Evolutionary conservation across 768 basidiomycete species (phyloP), one percentile per base, ranked within the genome.

Genomic region (Leccinum rimulosum): DNA sequence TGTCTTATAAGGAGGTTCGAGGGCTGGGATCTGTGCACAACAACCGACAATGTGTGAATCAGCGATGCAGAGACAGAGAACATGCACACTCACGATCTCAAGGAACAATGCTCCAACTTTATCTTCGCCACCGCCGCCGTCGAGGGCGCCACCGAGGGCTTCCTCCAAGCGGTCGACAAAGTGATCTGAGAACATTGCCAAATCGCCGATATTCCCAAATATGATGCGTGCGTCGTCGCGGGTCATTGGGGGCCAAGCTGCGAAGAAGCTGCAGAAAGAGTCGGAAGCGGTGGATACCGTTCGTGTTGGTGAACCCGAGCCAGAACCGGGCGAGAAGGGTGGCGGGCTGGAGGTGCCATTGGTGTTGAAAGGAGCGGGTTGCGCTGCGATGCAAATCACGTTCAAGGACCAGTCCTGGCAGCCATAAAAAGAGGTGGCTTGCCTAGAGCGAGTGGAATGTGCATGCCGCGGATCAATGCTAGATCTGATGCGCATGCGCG

Each of bases 401-500:
- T 65, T 33, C 62, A 64, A 55, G 57, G 54, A 58, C 50, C 36
- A 59, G 59, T 56, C 52, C n/a, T 27, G 35, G 3, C 10, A 4
- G 36, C 3, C n/a, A 55, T 48, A 40, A 61, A 54, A 59, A 49
- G 56, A 33, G 62, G 56, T 12, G 43, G 78, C 81, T 61, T 74
- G 84, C 91, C 91, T 66, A 88, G 76, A 50, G 91, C 91, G 54
- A 91, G 73, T 6, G 90, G 90, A 43, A 93, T 85, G 64, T 93
- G 87, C 27, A 93, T 80, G 60, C 89, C 86, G 55, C 86, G 80
- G 61, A 93, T 84, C 55, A 93, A 77, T 15, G 86, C 87, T 28
- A 94, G 78, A 77, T 93, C 92, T n/a, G 85, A 85, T 12, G 91
- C 87, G 72, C 92, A 93, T 1, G 89, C 87, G 28, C 88, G 79